A percentile compares a stretch with the other conserved stretches of the same genome.
Evolutionary conservation across 2,329 filamentous ascomycete genomes (phyloP).

Genomic region (Pyrenochaeta sp.): DNA sequence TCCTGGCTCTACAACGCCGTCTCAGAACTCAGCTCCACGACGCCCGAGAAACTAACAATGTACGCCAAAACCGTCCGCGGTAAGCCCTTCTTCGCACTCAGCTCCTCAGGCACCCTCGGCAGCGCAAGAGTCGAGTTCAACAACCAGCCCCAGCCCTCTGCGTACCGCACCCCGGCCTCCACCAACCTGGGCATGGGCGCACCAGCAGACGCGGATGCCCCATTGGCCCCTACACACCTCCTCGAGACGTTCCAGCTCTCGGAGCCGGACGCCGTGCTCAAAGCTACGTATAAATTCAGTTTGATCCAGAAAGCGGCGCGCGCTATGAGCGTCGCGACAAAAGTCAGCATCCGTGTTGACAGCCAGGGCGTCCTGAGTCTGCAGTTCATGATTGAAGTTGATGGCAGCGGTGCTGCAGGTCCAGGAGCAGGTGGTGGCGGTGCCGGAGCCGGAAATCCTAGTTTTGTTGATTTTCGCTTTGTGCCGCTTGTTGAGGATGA

Average conservation of each 20-base stretch:
- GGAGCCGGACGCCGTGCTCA: slow-evolving; percentile 29
- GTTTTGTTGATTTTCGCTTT: slow-evolving; percentile 84
- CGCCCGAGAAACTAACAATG: slow-evolving; percentile 76
- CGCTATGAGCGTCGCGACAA: slow-evolving; percentile 92
- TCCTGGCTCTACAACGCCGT: slow-evolving; percentile 75
- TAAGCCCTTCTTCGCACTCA: slow-evolving; percentile 75
- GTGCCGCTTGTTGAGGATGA: slow-evolving; percentile 70
- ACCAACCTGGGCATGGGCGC: slow-evolving; percentile 16
- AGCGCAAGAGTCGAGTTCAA: slow-evolving; percentile 68
- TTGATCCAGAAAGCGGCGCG: slow-evolving; percentile 84
- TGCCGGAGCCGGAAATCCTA: slow-evolving; percentile 60
- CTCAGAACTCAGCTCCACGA: slow-evolving; percentile 71
- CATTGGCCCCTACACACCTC: slow-evolving; percentile 50
- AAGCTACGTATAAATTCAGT: slow-evolving; percentile 82
- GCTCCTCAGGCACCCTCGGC: slow-evolving; percentile 67
- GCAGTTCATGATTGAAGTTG: slow-evolving; percentile 94
- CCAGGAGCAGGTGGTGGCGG: slow-evolving; percentile 4
- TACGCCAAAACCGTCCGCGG: slow-evolving; percentile 34
- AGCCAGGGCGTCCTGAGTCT: slow-evolving; percentile 88
- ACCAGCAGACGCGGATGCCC: slow-evolving; percentile 1
- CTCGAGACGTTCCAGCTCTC: slow-evolving; percentile 76
- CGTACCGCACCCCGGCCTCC: slow-evolving; percentile 20
- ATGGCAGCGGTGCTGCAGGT: slow-evolving; percentile 47
- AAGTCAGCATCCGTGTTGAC: slow-evolving; percentile 90
- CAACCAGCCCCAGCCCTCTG: slow-evolving; percentile 43